Conservation (phyloP, 1,284 basidiomycete genomes). For the Sphagnurus paluster region DNA sequence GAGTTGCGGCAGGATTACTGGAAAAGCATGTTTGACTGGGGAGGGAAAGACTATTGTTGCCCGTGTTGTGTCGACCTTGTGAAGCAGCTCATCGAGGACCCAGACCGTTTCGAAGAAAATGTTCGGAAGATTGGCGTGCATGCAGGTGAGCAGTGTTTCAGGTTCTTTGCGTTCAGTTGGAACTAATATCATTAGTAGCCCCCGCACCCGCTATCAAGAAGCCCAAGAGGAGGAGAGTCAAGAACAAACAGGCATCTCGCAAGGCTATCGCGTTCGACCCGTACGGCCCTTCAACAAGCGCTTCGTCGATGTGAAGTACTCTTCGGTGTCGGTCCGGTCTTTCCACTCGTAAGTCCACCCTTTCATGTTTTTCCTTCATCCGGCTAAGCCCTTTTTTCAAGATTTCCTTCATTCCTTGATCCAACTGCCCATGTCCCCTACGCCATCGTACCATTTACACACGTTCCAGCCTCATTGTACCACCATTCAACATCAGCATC, state of each 20-base stretch:
- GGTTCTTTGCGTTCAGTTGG: neutral
- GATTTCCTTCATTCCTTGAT: neutral
- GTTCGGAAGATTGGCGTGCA: conserved; percentile 1
- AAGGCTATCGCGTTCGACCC: conserved; percentile 14
- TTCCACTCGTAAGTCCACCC: neutral
- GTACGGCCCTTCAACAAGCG: conserved; percentile 19
- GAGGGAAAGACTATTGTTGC: conserved; percentile 14
- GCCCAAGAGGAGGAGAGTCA: conserved; percentile 9
- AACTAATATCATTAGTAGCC: neutral
- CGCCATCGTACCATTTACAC: neutral
- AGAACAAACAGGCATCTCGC: conserved; percentile 1
- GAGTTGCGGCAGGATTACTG: conserved; percentile 18
- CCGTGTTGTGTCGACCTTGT: conserved; percentile 19
- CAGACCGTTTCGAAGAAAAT: conserved; percentile 9
- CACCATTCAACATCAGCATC: neutral
- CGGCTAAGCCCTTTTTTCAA: neutral
- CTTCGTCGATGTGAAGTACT: conserved; percentile 1
- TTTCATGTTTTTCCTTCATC: neutral
- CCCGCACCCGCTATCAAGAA: conserved; percentile 3
- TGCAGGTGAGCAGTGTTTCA: conserved; percentile 5
- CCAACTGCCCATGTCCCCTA: neutral
- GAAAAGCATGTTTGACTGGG: conserved; percentile 16
- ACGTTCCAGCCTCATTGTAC: neutral
- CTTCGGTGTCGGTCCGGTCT: neutral
- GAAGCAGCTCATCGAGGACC: conserved; percentile 14